Conservation (phyloP, 176 grass and related monocot species). For the Thinopyrum elongatum region DNA sequence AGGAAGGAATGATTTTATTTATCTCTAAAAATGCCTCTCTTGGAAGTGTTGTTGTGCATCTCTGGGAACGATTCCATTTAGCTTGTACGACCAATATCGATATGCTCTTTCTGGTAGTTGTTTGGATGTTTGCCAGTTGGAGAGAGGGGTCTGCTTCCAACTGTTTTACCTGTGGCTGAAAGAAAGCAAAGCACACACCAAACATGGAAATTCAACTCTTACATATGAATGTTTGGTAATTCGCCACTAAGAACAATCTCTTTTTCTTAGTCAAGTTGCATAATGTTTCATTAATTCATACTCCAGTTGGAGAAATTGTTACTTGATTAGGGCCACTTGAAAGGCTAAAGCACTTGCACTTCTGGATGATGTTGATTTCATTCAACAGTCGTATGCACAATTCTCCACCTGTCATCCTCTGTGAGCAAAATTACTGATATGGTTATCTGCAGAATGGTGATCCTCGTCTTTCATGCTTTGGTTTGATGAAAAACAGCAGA, state of each 20-base stretch:
- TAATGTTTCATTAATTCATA: background rate
- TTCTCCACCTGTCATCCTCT: conserved; percentile 1
- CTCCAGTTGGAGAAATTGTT: background rate
- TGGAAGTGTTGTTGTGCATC: background rate
- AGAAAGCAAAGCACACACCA: background rate
- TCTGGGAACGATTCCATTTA: conserved; percentile 18
- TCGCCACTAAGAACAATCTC: background rate
- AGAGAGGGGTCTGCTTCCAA: background rate
- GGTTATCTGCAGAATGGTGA: conserved; percentile 72
- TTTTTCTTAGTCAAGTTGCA: background rate
- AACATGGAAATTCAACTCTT: conserved; percentile 13
- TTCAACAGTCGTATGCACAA: background rate
- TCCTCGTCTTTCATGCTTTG: conserved; percentile 94
- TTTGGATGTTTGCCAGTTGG: conserved; percentile 17
- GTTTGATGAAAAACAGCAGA: conserved; percentile 97
- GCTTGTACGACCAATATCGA: background rate
- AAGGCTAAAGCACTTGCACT: background rate
- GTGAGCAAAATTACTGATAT: background rate
- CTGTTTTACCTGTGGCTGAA: conserved; percentile 6
- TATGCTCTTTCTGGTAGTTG: conserved; percentile 7
- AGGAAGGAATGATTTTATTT: background rate
- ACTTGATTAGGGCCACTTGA: background rate
- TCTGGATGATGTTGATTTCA: background rate
- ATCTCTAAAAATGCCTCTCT: background rate
- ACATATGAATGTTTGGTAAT: background rate